Conservation (phyloP, 140 eudicot species). For the Bidens hawaiensis region DNA sequence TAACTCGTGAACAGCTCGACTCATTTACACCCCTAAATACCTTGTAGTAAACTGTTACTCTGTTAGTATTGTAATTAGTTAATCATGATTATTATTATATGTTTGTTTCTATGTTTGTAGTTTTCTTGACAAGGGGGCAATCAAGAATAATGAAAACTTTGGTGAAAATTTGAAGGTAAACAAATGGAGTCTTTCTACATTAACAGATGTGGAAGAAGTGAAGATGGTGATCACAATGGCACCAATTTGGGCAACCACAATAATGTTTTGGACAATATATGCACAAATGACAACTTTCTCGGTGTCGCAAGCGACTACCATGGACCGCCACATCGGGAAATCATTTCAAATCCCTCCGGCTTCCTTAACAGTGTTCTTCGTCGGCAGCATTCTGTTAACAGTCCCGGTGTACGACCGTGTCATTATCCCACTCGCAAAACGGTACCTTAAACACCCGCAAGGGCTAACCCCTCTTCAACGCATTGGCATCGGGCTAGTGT, state of each 20-base stretch:
- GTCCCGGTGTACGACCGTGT: constrained; percentile 64
- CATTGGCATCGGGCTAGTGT: constrained; percentile 52
- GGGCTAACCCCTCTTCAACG: constrained; percentile 68
- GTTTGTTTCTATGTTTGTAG: constrained; percentile 25
- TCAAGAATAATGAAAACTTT: constrained; percentile 29
- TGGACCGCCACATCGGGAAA: constrained; percentile 60
- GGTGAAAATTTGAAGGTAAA: constrained; percentile 13
- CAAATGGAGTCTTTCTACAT: constrained; percentile 65
- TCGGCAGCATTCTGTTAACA: constrained; percentile 52
- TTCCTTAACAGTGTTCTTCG: constrained; percentile 71
- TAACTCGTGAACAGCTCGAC: too few species aligned
- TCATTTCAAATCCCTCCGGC: constrained; percentile 70
- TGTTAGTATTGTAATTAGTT: background rate
- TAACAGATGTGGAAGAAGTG: constrained; percentile 82
- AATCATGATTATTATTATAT: background rate
- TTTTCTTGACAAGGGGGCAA: constrained; percentile 82
- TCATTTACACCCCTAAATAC: too few species aligned
- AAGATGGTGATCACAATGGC: constrained; percentile 58
- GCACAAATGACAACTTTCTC: constrained; percentile 83
- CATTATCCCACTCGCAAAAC: constrained; percentile 41
- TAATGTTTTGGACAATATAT: constrained; percentile 69
- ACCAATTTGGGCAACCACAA: constrained; percentile 83
- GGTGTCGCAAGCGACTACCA: constrained; percentile 57
- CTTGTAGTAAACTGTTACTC: too few species aligned
- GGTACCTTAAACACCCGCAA: constrained; percentile 39